These are phyloP conservation scores for Sphagnum contortum DNA, from an alignment of 225 moss, liverwort and hornwort species.

Conservation along the genomic window DNA sequence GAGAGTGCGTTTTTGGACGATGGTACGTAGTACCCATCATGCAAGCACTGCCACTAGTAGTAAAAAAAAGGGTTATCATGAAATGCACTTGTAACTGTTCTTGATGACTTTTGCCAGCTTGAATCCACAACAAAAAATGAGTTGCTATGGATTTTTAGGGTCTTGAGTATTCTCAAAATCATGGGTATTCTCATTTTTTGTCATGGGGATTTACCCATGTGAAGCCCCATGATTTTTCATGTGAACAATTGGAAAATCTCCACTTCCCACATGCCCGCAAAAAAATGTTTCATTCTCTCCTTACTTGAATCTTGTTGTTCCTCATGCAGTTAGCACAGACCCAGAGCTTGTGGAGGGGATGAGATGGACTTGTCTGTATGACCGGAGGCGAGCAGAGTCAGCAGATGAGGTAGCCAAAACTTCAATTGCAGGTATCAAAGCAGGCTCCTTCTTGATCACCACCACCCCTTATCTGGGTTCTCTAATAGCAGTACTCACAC, in stretches of 20 bases:
- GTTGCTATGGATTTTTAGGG: too few species aligned
- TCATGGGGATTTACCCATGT: too few species aligned
- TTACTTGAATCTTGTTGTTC: too few species aligned
- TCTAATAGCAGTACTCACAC: constrained; percentile 45
- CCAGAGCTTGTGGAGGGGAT: constrained; percentile 59
- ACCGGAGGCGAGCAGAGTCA: constrained; percentile 51
- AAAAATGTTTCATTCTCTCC: not conserved
- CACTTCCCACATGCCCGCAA: not conserved
- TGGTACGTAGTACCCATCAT: constrained; percentile 22
- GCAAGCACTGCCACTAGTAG: not conserved
- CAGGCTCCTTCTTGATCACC: constrained; percentile 59
- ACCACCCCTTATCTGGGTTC: constrained; percentile 65
- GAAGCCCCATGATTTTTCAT: too few species aligned
- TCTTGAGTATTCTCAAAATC: too few species aligned
- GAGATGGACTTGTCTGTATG: constrained; percentile 54
- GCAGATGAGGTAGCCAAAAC: constrained; percentile 54
- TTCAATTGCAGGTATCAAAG: constrained; percentile 42
- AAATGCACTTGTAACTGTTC: not conserved
- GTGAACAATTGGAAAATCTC: too few species aligned
- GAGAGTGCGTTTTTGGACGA: constrained; percentile 56
- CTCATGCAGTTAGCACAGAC: constrained; percentile 44
- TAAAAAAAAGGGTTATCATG: too few species aligned
- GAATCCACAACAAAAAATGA: too few species aligned
- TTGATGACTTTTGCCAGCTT: too few species aligned
- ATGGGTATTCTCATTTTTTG: too few species aligned